Conservation (phyloP, 805 yeast genomes). For the Ogataea kodamae region DNA sequence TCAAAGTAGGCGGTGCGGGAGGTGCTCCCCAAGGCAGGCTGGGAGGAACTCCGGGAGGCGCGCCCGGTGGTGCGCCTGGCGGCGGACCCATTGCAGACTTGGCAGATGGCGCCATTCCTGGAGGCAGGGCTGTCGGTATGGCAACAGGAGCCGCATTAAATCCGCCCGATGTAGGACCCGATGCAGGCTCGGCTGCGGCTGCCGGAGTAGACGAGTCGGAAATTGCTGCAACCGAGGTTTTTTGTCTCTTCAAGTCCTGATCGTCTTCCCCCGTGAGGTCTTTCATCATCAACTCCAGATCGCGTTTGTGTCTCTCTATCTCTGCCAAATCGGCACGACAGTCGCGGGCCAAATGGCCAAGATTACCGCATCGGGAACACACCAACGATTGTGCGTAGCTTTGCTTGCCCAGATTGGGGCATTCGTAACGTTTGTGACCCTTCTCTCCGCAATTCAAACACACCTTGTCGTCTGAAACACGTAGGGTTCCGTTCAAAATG, state of each 20-base stretch:
- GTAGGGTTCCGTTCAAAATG: slow-evolving; percentile 85
- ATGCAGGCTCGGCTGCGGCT: slow-evolving; percentile 18
- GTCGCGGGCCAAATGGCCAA: slow-evolving; percentile 87
- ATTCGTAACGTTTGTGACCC: slow-evolving; percentile 63
- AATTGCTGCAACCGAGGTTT: slow-evolving; percentile 3
- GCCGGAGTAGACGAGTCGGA: slow-evolving; percentile 27
- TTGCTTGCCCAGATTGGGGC: slow-evolving; percentile 49
- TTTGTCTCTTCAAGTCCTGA: slow-evolving; percentile 6
- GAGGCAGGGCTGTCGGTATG: slow-evolving; percentile 15
- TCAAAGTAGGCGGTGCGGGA: slow-evolving; percentile 12
- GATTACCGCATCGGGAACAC: slow-evolving; percentile 75
- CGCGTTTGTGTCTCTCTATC: slow-evolving; percentile 38
- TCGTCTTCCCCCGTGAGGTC: slow-evolving; percentile 38
- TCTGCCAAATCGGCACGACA: slow-evolving; percentile 49
- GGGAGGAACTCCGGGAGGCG: too few species aligned
- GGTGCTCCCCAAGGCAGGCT: too few species aligned
- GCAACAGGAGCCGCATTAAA: slow-evolving; percentile 9
- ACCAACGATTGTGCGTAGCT: slow-evolving; percentile 53
- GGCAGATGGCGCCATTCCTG: slow-evolving; percentile 6
- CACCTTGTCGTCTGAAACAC: slow-evolving; percentile 62
- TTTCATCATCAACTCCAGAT: slow-evolving; percentile 48
- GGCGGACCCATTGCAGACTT: not conserved
- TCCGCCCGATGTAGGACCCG: slow-evolving; percentile 16
- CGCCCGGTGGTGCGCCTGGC: not conserved
- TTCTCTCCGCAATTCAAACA: slow-evolving; percentile 63